These are phyloP conservation scores for Lanmaoa rubissima DNA, from an alignment of 768 basidiomycete species.

Conservation along the genomic window DNA sequence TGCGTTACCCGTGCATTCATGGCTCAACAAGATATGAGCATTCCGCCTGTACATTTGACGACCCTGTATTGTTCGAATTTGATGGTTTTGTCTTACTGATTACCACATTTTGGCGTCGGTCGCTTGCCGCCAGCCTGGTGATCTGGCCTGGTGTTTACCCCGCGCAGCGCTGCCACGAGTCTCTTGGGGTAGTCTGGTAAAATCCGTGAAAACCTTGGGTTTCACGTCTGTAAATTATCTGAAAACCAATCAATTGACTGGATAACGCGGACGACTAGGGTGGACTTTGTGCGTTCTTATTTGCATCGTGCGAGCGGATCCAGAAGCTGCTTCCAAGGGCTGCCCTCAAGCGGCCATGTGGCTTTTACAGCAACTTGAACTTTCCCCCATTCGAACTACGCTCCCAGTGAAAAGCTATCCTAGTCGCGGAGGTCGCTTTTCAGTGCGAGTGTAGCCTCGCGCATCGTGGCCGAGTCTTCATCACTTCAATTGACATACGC, in stretches of 20 bases:
- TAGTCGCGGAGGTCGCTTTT: neutral
- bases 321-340: no score
- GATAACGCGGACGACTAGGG: no score
- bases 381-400: neutral
- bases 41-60: neutral
- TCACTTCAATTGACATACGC: neutral
- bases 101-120: no score
- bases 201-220: no score
- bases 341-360: neutral
- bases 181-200: neutral
- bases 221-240: no score
- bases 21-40: neutral
- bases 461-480: neutral
- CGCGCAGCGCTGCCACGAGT: neutral
- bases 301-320: no score
- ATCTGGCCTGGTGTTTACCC: neutral
- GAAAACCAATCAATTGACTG: no score
- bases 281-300: neutral
- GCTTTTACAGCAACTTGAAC: neutral
- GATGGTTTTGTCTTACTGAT: neutral
- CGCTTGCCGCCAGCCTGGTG: neutral
- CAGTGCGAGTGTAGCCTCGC: neutral
- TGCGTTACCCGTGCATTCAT: neutral
- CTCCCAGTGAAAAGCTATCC: slow-evolving; percentile 2
- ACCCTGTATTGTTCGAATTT: neutral